Evolutionary conservation across 2,329 filamentous ascomycete species (phyloP).

Genomic region (Biscogniauxia marginata): DNA sequence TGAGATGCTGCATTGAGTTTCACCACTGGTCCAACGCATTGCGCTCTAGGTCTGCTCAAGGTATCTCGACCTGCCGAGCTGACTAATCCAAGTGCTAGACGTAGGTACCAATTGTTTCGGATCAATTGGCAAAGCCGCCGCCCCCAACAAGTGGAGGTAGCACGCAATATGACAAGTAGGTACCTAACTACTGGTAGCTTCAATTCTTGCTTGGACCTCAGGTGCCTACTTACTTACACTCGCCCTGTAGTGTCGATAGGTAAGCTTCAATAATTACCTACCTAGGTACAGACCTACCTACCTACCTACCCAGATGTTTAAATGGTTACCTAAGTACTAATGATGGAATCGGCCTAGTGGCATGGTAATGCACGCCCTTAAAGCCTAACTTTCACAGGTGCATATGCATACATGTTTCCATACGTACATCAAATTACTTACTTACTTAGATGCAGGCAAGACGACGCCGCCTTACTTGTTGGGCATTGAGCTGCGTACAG

Average conservation of each 20-base stretch:
- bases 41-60: not conserved
- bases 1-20: not conserved
- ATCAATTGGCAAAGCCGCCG: not conserved
- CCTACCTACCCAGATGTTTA: too few species aligned
- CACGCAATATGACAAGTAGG: not conserved
- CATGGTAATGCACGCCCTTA: too few species aligned
- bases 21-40: not conserved
- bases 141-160: not conserved
- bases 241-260: too few species aligned
- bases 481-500: not conserved
- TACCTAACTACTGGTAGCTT: too few species aligned
- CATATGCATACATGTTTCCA: too few species aligned
- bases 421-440: not conserved
- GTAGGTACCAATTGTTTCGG: not conserved
- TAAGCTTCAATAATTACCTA: too few species aligned
- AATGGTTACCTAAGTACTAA: too few species aligned
- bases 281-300: not conserved
- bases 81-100: not conserved
- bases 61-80: not conserved
- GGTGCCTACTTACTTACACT: too few species aligned
- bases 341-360: too few species aligned
- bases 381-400: too few species aligned
- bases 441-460: not conserved
- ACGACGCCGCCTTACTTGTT: not conserved
- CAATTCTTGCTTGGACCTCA: too few species aligned